Evolutionary conservation across 2,329 filamentous ascomycete genomes (phyloP), one percentile per base, ranked within the genome.

Genomic region (Fusarium sp.): DNA sequence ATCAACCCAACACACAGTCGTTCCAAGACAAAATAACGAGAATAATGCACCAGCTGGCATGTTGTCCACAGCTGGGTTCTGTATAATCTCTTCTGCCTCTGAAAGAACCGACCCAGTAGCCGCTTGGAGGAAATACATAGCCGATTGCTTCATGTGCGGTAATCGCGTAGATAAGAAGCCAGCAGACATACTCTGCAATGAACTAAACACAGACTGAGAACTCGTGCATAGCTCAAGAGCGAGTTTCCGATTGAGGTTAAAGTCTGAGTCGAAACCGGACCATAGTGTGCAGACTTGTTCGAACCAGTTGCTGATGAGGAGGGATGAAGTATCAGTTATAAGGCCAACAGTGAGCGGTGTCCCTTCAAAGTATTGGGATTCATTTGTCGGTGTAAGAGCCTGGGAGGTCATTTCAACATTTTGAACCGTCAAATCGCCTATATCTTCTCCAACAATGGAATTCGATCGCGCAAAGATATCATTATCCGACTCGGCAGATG

Each of bases 101-200:
- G 74, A 72, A n/a, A 82, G 79, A 13, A 83, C 78, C 0, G 78
- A 76, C 35, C 72, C 72, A 2, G 79, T 80, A 2, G 82, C 82
- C 2, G 75, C 75, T 47, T 79, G 77, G 47, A 83, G 72, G n/a
- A 82, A 78, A 5, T 76, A 68, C 10, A 77, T 65, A 0, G 82
- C 80, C 3, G 81, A 78, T 18, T 79, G 80, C 9, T 75, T 73
- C 77, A 84, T 79, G n/a, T 79, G 77, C 3, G 81, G 81, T 20
- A 83, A 65, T 22, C 80, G 65, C 1, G 79, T 76, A 0, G 79
- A 78, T 14, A 84, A 57, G 11, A 81, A 83, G 0, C 79, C 79
- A 0, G 82, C 82, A 1, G 82, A 82, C 82, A 84, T 84, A 45
- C 81, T 82, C 61, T 84, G 81, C 14, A 84, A 66, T 14, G 80